These are phyloP conservation scores for Penicillium cataractarum DNA, from an alignment of 495 filamentous ascomycete genomes.

Conservation along the genomic window DNA sequence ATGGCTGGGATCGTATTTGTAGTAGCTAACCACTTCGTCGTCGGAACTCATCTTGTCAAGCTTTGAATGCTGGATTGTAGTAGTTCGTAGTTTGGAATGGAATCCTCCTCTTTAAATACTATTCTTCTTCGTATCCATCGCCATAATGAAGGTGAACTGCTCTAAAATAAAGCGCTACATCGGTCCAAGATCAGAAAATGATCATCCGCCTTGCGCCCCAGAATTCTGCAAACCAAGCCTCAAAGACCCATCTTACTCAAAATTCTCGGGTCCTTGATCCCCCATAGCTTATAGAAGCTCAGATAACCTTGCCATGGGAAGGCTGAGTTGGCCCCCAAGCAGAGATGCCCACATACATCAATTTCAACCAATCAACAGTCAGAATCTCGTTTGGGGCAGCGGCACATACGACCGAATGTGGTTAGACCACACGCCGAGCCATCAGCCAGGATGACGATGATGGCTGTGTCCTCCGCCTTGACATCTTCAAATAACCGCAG, in stretches of 20 bases:
- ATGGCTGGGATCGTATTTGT: constrained; percentile 44
- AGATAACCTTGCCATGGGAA: not conserved
- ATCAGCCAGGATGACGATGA: constrained; percentile 4
- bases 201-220: not conserved
- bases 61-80: not conserved
- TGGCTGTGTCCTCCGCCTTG: constrained; percentile 9
- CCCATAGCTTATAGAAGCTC: not conserved
- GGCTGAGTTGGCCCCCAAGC: not conserved
- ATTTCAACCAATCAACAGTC: not conserved
- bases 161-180: constrained; percentile 10
- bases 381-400: constrained; percentile 1
- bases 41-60: constrained; percentile 16
- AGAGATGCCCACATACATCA: constrained; percentile 1
- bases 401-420: constrained; percentile 22
- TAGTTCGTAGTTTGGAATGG: not conserved
- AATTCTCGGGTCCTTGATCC: not conserved
- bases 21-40: constrained; percentile 21
- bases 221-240: not conserved
- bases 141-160: not conserved
- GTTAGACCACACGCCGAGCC: constrained; percentile 20
- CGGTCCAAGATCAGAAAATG: constrained; percentile 7
- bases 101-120: constrained; percentile 2
- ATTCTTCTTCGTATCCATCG: not conserved
- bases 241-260: not conserved
- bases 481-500: constrained; percentile 9